phyloP scores from a whole-genome alignment of 2,329 filamentous ascomycete genomes.

The Trichoderma endophyticum region DNA sequence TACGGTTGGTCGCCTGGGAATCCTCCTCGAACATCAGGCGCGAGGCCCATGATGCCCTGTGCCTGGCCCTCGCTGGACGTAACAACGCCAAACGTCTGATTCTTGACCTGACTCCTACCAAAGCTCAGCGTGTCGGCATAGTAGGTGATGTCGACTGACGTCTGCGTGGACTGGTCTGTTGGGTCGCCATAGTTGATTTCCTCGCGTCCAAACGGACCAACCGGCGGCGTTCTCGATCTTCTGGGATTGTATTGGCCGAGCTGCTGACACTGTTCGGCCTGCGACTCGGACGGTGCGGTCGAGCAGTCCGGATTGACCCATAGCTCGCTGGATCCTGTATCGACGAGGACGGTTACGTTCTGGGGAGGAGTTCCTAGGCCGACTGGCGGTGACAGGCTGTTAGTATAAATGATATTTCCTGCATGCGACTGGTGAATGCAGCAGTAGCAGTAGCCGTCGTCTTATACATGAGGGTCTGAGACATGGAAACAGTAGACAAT shows the following conservation, averaged over 20 bases:
- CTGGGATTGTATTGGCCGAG: constrained; percentile 46
- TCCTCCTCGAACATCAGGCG: constrained; percentile 40
- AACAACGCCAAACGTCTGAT: constrained; percentile 52
- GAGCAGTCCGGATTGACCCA: constrained; percentile 53
- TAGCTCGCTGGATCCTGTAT: constrained; percentile 53
- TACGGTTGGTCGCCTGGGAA: constrained; percentile 42
- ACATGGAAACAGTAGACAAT: background rate
- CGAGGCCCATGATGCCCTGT: constrained; percentile 52
- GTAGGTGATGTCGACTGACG: constrained; percentile 42
- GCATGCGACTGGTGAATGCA: background rate
- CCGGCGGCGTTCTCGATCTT: constrained; percentile 38
- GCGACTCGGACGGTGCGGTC: constrained; percentile 34
- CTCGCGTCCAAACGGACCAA: constrained; percentile 36
- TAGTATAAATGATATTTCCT: background rate
- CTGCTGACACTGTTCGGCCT: constrained; percentile 36
- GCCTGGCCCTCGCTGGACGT: constrained; percentile 44
- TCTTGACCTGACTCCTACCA: constrained; percentile 38
- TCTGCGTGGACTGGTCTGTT: constrained; percentile 35
- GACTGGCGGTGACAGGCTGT: constrained; percentile 30
- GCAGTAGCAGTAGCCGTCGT: background rate
- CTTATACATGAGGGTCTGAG: background rate
- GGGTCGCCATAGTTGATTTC: constrained; percentile 41
- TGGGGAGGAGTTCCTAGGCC: constrained; percentile 43
- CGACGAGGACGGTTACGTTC: constrained; percentile 45
- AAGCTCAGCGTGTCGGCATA: constrained; percentile 46